These are phyloP conservation scores for Diaporthe caulivora DNA, from an alignment of 2,329 filamentous ascomycete species.

Conservation along the genomic window DNA sequence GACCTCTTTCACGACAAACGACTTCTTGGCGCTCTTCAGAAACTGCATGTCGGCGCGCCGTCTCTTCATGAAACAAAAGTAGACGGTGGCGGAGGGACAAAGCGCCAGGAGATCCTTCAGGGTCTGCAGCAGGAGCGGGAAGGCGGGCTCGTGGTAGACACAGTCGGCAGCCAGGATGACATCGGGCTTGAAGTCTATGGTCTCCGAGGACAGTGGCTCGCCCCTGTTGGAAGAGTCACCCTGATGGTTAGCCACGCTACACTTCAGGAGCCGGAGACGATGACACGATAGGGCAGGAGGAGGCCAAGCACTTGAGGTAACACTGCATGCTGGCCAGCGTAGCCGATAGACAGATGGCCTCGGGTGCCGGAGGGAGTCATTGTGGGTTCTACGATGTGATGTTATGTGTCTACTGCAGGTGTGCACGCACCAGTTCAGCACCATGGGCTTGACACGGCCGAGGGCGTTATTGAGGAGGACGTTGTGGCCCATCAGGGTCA, in stretches of 20 bases:
- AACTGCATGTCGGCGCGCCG: slow-evolving; percentile 84
- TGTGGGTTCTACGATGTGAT: slow-evolving; percentile 1
- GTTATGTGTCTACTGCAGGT: slow-evolving; percentile 50
- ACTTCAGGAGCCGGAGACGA: background rate
- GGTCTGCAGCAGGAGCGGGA: slow-evolving; percentile 86
- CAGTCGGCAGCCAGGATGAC: slow-evolving; percentile 95
- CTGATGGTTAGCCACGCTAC: slow-evolving; percentile 33
- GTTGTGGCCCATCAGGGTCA: slow-evolving; percentile 87
- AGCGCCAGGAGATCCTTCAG: slow-evolving; percentile 80
- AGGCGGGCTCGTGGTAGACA: slow-evolving; percentile 96
- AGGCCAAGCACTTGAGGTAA: too few relatives aligned
- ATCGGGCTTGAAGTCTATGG: slow-evolving; percentile 73
- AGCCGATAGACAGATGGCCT: slow-evolving; percentile 39
- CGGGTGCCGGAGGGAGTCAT: slow-evolving; percentile 10
- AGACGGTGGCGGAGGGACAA: slow-evolving; percentile 73
- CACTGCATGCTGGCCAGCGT: slow-evolving; percentile 33
- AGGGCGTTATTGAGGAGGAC: slow-evolving; percentile 82
- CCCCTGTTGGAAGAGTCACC: slow-evolving; percentile 59
- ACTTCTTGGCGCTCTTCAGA: slow-evolving; percentile 77
- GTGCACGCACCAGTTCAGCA: slow-evolving; percentile 82
- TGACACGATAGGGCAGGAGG: background rate
- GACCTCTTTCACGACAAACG: slow-evolving; percentile 73
- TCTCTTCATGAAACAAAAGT: slow-evolving; percentile 96
- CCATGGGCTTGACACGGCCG: slow-evolving; percentile 70
- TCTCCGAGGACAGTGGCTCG: slow-evolving; percentile 65